Percentiles rank a stretch among this genome's conserved stretches.
Evolutionary conservation across 2,329 filamentous ascomycete genomes (phyloP).

Genomic region (Clonostachys rosea): DNA sequence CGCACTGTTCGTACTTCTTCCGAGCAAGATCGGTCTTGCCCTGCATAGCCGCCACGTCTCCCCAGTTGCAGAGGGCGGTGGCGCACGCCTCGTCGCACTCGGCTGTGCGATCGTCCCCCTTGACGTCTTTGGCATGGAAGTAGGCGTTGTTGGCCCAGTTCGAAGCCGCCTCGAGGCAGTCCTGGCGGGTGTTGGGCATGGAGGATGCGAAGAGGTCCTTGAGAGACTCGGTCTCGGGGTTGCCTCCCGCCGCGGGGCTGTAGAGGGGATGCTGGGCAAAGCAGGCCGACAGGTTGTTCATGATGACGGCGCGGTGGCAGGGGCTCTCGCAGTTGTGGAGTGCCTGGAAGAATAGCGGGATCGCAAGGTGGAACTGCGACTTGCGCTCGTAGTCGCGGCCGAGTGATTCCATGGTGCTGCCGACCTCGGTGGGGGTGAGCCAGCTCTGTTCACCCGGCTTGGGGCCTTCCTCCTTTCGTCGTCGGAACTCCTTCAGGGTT

Average conservation of each 20-base stretch:
- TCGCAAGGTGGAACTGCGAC: slow-evolving; percentile 73
- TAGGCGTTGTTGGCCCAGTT: slow-evolving; percentile 79
- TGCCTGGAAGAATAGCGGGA: slow-evolving; percentile 84
- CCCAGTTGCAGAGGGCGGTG: slow-evolving; percentile 81
- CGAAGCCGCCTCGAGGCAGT: slow-evolving; percentile 64
- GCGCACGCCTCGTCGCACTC: slow-evolving; percentile 85
- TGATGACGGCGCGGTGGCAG: slow-evolving; percentile 79
- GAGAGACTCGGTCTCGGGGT: slow-evolving; percentile 15
- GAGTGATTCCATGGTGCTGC: slow-evolving; percentile 70
- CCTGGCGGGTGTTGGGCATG: slow-evolving; percentile 43
- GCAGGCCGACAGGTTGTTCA: slow-evolving; percentile 77
- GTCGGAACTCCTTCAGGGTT: slow-evolving; percentile 66
- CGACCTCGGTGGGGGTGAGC: slow-evolving; percentile 67
- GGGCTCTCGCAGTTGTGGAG: slow-evolving; percentile 60
- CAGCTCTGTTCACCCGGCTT: slow-evolving; percentile 68
- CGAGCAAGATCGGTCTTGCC: slow-evolving; percentile 62
- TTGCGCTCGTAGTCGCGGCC: slow-evolving; percentile 71
- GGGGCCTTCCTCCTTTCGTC: slow-evolving; percentile 62
- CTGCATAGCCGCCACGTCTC: slow-evolving; percentile 74
- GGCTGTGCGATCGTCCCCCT: slow-evolving; percentile 60
- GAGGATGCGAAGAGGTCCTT: slow-evolving; percentile 16
- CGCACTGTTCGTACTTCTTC: slow-evolving; percentile 64
- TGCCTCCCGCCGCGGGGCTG: slow-evolving; percentile 9
- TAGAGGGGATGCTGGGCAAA: slow-evolving; percentile 62
- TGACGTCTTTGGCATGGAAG: slow-evolving; percentile 59